Conservation (phyloP, 352 stramenopile genomes). For the Phytopythium cucurbitacearum region DNA sequence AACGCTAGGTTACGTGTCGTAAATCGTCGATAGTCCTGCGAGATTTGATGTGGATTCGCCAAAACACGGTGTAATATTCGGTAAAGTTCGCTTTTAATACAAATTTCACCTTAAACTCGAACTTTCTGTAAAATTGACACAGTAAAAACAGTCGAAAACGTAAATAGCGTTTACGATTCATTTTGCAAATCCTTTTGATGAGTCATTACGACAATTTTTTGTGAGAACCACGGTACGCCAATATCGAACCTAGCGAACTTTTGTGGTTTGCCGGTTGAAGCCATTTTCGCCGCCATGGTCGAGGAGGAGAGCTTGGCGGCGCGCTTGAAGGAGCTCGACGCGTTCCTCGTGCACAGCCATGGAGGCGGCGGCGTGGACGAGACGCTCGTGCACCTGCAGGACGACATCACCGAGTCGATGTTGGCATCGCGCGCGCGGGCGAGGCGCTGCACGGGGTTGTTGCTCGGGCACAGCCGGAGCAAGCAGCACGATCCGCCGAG, state of each 20-base stretch:
- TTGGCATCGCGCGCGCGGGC: slow-evolving; percentile 44
- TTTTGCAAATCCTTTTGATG: too few species aligned
- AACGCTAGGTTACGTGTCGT: too few species aligned
- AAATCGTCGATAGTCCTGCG: too few species aligned
- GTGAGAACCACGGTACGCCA: too few species aligned
- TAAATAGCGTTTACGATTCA: too few species aligned
- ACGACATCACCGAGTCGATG: slow-evolving; percentile 42
- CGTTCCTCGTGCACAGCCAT: slow-evolving; percentile 53
- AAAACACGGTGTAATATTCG: too few species aligned
- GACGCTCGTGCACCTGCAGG: slow-evolving; percentile 49
- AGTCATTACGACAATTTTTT: too few species aligned
- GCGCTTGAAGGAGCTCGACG: slow-evolving; percentile 52
- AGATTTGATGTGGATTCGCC: too few species aligned
- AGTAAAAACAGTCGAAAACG: too few species aligned
- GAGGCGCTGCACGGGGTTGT: slow-evolving; percentile 58
- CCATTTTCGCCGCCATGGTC: slow-evolving; percentile 13
- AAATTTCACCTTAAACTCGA: too few species aligned
- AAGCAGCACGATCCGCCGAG: slow-evolving; percentile 21
- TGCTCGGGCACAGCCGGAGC: slow-evolving; percentile 37
- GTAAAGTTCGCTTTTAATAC: too few species aligned
- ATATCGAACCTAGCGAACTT: background rate
- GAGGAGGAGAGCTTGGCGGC: slow-evolving; percentile 32
- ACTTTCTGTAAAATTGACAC: too few species aligned
- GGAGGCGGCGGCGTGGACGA: slow-evolving; percentile 67
- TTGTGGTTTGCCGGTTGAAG: slow-evolving; percentile 2